phyloP scores from a whole-genome alignment of 2,329 filamentous ascomycete species.

The Colletotrichum godetiae region DNA sequence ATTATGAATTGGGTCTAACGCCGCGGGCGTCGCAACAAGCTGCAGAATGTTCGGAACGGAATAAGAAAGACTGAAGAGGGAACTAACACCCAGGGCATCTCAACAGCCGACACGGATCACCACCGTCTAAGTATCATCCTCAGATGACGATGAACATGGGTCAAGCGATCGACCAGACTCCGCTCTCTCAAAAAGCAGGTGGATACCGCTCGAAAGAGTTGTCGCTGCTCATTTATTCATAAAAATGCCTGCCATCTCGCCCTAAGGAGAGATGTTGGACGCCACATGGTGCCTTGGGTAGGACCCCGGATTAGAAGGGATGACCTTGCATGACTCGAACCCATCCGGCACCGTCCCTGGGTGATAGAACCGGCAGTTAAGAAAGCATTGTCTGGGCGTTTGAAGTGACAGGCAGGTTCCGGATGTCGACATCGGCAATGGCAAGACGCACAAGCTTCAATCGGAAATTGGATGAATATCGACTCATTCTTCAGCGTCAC shows the following conservation, averaged over 20 bases:
- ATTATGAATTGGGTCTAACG: background rate
- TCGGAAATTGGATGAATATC: background rate
- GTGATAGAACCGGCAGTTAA: constrained; percentile 4
- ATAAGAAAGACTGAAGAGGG: background rate
- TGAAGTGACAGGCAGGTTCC: background rate
- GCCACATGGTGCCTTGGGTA: background rate
- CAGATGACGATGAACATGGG: background rate
- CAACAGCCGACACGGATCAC: background rate
- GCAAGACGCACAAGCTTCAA: background rate
- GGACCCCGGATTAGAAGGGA: background rate
- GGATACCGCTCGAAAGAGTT: background rate
- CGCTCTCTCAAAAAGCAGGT: background rate
- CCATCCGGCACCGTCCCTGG: background rate
- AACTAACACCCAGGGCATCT: too few relatives aligned
- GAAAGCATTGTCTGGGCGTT: background rate
- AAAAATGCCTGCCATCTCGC: background rate
- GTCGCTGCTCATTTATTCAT: background rate
- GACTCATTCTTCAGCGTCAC: background rate
- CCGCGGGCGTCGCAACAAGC: background rate
- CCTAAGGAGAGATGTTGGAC: background rate
- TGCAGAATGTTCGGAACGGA: background rate
- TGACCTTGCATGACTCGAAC: background rate
- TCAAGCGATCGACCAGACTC: background rate
- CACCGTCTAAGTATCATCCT: background rate
- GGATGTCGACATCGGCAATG: background rate